phyloP scores from a whole-genome alignment of 306 rosid genomes.

The Ormosia emarginata region DNA sequence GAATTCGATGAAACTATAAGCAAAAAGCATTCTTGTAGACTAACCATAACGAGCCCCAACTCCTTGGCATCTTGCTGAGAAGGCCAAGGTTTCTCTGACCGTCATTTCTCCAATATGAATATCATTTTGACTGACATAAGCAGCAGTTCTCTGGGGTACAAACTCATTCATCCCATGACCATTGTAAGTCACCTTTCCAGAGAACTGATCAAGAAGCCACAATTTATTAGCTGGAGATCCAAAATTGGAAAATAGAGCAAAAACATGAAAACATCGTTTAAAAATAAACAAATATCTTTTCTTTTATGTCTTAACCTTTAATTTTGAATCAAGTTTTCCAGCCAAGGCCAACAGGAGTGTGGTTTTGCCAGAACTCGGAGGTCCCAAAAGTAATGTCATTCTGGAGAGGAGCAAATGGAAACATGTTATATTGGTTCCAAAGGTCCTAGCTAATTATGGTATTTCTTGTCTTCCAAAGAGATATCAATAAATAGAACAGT shows the following conservation, averaged over 20 bases:
- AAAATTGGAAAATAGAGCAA: neutral
- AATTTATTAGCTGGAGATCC: neutral
- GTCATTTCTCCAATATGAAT: slow-evolving; percentile 73
- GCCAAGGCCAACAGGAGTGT: slow-evolving; percentile 59
- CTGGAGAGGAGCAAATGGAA: slow-evolving; percentile 3
- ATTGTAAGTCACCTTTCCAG: slow-evolving; percentile 51
- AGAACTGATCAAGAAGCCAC: slow-evolving; percentile 23
- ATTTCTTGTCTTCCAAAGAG: neutral
- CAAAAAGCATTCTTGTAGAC: neutral
- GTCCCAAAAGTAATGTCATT: slow-evolving; percentile 71
- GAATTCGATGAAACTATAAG: neutral
- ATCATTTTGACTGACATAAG: slow-evolving; percentile 76
- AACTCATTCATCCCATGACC: slow-evolving; percentile 65
- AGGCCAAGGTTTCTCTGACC: slow-evolving; percentile 76
- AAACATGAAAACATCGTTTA: neutral
- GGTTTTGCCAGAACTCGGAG: slow-evolving; percentile 74
- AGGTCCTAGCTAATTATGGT: neutral
- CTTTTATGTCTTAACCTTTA: slow-evolving; percentile 33
- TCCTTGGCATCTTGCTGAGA: slow-evolving; percentile 89
- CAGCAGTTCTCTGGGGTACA: slow-evolving; percentile 74
- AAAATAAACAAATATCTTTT: neutral
- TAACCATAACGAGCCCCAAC: slow-evolving; percentile 58
- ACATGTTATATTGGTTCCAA: neutral
- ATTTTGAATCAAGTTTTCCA: slow-evolving; percentile 51
- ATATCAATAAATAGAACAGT: neutral